Evolutionary conservation across 306 rosid species (phyloP).

Genomic region (Quercus wislizeni): DNA sequence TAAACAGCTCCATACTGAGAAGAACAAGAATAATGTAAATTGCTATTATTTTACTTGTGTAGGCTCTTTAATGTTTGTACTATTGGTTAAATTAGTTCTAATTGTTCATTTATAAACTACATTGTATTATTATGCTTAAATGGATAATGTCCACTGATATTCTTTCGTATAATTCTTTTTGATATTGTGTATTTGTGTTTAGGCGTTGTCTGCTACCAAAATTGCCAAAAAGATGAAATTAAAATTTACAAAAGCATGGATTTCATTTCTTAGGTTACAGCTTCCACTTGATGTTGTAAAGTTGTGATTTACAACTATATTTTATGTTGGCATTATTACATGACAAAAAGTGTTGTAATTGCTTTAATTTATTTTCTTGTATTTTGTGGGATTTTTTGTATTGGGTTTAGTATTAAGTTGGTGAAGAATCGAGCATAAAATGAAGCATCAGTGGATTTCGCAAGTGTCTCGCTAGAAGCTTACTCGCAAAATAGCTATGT

Average conservation of each 20-base stretch:
- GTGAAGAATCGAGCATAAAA: too few species aligned
- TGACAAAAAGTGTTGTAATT: too few species aligned
- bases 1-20: constrained; percentile 42
- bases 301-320: too few species aligned
- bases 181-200: constrained; percentile 24
- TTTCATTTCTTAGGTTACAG: too few species aligned
- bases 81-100: neutral
- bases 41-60: constrained; percentile 12
- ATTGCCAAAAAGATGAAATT: constrained; percentile 67
- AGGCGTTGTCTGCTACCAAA: constrained; percentile 56
- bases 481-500: too few species aligned
- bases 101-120: neutral
- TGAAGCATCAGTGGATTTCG: too few species aligned
- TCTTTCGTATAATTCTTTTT: neutral
- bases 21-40: constrained; percentile 43
- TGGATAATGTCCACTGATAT: neutral
- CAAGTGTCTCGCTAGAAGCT: too few species aligned
- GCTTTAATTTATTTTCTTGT: too few species aligned
- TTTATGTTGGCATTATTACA: too few species aligned
- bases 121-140: neutral
- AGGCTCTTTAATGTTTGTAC: constrained; percentile 12
- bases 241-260: constrained; percentile 49
- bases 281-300: too few species aligned
- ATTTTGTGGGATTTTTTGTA: too few species aligned
- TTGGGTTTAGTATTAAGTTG: too few species aligned